Evolutionary conservation across 2,329 filamentous ascomycete genomes (phyloP).

Genomic region (Exophiala phaeomuriformis): DNA sequence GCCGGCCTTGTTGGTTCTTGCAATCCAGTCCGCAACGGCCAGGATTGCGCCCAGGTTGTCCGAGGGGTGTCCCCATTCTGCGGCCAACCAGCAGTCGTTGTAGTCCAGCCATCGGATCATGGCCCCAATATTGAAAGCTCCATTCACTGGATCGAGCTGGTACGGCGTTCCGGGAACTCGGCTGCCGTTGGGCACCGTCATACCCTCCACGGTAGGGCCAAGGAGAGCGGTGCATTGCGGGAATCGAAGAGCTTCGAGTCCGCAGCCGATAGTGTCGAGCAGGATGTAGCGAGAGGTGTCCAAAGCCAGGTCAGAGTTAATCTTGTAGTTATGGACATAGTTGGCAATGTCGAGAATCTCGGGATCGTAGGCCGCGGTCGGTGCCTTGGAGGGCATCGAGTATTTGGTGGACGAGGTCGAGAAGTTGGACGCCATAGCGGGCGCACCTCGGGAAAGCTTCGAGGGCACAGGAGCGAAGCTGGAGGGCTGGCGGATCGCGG

Average conservation of each 20-base stretch:
- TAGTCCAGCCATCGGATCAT: constrained; percentile 99
- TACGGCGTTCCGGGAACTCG: constrained; percentile 87
- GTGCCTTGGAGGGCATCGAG: constrained; percentile 32
- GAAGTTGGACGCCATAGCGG: constrained; percentile 29
- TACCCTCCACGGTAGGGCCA: constrained; percentile 84
- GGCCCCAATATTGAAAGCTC: constrained; percentile 96
- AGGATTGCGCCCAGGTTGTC: constrained; percentile 97
- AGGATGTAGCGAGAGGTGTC: constrained; percentile 96
- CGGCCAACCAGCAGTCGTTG: constrained; percentile 99
- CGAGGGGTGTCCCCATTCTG: constrained; percentile 97
- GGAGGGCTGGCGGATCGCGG: constrained; percentile 13
- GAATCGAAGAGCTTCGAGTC: constrained; percentile 90
- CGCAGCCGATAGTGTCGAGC: constrained; percentile 92
- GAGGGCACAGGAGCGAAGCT: constrained; percentile 5
- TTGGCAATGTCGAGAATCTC: constrained; percentile 92
- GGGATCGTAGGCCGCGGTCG: constrained; percentile 63
- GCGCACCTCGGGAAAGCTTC: constrained; percentile 5
- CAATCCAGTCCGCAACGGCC: constrained; percentile 94
- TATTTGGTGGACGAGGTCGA: constrained; percentile 39
- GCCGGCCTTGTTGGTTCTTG: constrained; percentile 82
- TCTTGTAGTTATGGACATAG: constrained; percentile 87
- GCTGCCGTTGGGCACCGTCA: constrained; percentile 82
- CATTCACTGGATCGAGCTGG: constrained; percentile 90
- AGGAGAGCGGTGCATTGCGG: constrained; percentile 93
- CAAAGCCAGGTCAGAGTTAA: constrained; percentile 86